Evolutionary conservation across 371 early-diverging fungal species (phyloP).

Genomic region (Lichtheimia corymbifera): DNA sequence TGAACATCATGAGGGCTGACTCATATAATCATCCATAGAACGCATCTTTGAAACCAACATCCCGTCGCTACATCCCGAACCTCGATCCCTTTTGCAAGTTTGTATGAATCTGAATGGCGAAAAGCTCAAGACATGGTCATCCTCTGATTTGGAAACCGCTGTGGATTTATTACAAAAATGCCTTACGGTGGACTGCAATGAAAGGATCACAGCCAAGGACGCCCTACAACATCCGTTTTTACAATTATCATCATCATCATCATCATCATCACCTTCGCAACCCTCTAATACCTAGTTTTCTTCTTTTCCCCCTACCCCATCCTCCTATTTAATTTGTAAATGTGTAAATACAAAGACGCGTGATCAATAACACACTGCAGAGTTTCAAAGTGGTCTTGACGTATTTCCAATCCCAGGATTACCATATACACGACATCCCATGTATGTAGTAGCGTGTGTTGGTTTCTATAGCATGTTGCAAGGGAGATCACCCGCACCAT

Average conservation of each 20-base stretch:
- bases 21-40: conserved; percentile 24
- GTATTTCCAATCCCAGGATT: too few relatives aligned
- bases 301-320: too few relatives aligned
- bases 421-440: too few relatives aligned
- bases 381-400: too few relatives aligned
- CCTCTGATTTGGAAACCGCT: conserved; percentile 8
- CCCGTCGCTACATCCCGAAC: conserved; percentile 43
- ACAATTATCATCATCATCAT: background rate
- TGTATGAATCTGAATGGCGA: conserved; percentile 34
- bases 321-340: too few relatives aligned
- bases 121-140: conserved; percentile 10
- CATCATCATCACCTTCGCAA: background rate
- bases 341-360: too few relatives aligned
- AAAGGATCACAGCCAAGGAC: conserved; percentile 21
- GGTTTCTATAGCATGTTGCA: too few relatives aligned
- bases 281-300: too few relatives aligned
- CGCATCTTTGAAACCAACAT: conserved; percentile 66
- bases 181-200: conserved; percentile 14
- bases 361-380: too few relatives aligned
- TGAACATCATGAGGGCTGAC: background rate
- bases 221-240: conserved; percentile 27
- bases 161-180: conserved; percentile 22
- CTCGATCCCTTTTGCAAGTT: conserved; percentile 39
- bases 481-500: too few relatives aligned
- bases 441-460: too few relatives aligned